Conservation (phyloP, 495 filamentous ascomycete genomes). For the Talaromyces liani region DNA sequence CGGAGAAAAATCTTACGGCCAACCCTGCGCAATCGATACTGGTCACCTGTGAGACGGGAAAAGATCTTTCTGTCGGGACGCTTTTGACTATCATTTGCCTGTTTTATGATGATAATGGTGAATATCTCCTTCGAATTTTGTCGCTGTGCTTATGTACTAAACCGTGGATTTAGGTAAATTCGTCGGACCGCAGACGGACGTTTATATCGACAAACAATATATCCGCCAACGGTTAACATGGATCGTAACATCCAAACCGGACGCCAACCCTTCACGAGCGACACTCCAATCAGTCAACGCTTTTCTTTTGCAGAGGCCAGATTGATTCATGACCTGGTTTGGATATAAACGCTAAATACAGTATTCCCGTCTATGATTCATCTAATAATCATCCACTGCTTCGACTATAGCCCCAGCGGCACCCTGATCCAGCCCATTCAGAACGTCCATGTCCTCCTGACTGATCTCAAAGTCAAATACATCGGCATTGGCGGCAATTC, state of each 20-base stretch:
- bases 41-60: constrained; percentile 54
- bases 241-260: constrained; percentile 65
- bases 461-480: constrained; percentile 60
- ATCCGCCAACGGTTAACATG: constrained; percentile 70
- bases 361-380: not conserved
- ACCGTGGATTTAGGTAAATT: constrained; percentile 27
- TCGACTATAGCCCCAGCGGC: constrained; percentile 43
- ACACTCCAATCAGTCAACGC: constrained; percentile 84
- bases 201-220: constrained; percentile 58
- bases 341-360: constrained; percentile 8
- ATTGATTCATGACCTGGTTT: constrained; percentile 14
- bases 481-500: constrained; percentile 58
- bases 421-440: constrained; percentile 64
- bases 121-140: constrained; percentile 6
- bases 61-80: constrained; percentile 58
- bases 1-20: constrained; percentile 20
- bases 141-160: constrained; percentile 13
- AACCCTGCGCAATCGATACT: constrained; percentile 34
- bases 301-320: constrained; percentile 60
- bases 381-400: constrained; percentile 39
- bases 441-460: constrained; percentile 50
- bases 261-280: constrained; percentile 69
- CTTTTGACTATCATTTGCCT: constrained; percentile 56
- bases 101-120: constrained; percentile 52
- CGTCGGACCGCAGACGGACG: constrained; percentile 17